A percentile compares a stretch with the other conserved stretches of the same genome.
These are phyloP conservation scores for Tricholoma saponaceum DNA, from an alignment of 768 basidiomycete genomes.

Conservation along the genomic window DNA sequence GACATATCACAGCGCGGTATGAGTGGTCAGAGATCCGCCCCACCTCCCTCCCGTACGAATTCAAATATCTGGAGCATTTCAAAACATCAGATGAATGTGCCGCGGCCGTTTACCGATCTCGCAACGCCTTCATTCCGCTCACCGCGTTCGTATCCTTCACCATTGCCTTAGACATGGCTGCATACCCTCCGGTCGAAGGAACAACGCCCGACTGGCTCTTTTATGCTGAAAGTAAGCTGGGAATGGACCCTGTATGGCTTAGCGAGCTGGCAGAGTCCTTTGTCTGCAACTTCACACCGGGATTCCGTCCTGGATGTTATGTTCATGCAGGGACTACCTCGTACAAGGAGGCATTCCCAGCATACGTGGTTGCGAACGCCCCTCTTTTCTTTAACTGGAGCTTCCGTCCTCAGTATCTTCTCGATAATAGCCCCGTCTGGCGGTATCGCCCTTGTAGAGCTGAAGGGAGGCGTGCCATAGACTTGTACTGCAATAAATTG, in stretches of 20 bases:
- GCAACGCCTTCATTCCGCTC: neutral
- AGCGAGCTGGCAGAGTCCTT: neutral
- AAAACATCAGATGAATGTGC: neutral
- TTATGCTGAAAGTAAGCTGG: neutral
- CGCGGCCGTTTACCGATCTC: neutral
- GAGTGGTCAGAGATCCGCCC: neutral
- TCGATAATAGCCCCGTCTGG: neutral
- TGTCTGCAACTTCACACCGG: neutral
- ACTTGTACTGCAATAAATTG: neutral
- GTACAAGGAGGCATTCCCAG: neutral
- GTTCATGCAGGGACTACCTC: neutral
- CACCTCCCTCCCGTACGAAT: neutral
- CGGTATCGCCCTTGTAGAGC: neutral
- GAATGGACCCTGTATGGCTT: neutral
- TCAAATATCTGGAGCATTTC: neutral
- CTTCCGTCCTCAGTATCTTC: neutral
- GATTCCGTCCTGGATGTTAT: neutral
- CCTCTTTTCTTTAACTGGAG: slow-evolving; percentile 2
- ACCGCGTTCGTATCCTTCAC: slow-evolving; percentile 1
- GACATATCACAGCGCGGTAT: neutral
- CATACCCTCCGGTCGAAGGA: neutral
- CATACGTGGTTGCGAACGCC: neutral
- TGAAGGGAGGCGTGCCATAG: neutral
- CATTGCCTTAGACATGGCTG: slow-evolving; percentile 3
- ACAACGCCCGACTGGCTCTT: neutral